phyloP scores from a whole-genome alignment of 306 rosid species.

The Dalbergia cochinchinensis region DNA sequence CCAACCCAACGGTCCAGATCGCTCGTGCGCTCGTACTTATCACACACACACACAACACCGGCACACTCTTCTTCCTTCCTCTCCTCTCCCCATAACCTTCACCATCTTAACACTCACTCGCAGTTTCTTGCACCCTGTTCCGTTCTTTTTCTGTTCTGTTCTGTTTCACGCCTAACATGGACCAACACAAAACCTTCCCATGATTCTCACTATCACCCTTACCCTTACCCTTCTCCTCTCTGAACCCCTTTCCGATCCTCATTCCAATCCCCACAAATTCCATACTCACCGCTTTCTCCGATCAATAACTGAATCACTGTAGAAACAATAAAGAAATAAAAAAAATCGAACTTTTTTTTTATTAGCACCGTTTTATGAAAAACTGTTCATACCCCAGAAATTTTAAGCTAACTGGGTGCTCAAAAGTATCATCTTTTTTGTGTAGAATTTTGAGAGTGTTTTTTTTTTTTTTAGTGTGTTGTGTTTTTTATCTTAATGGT shows the following conservation, averaged over 20 bases:
- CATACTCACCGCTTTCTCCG: not conserved
- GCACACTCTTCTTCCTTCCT: not conserved
- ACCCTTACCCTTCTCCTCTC: conserved; percentile 14
- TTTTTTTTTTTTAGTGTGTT: not conserved
- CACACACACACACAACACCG: not conserved
- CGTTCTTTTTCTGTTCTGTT: conserved; percentile 37
- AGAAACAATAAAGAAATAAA: not conserved
- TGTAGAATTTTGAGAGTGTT: not conserved
- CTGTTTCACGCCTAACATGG: conserved; percentile 60
- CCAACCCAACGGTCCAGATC: not conserved
- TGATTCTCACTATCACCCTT: conserved; percentile 41
- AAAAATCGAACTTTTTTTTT: not conserved
- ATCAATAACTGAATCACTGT: conserved; percentile 6
- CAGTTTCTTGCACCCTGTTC: conserved; percentile 45
- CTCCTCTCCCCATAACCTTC: conserved; percentile 11
- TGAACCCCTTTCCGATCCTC: conserved; percentile 50
- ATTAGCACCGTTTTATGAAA: conserved; percentile 27
- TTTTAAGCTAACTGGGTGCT: conserved; percentile 48
- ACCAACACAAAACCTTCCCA: conserved; percentile 31
- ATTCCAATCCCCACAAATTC: conserved; percentile 17
- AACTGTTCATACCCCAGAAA: conserved; percentile 26
- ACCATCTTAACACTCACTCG: conserved; percentile 54
- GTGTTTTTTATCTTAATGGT: conserved; percentile 53
- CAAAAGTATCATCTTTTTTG: conserved; percentile 55
- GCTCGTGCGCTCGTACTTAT: not conserved